Conservation (phyloP, 345 rosid genomes). For the Aquilaria yunnanensis region DNA sequence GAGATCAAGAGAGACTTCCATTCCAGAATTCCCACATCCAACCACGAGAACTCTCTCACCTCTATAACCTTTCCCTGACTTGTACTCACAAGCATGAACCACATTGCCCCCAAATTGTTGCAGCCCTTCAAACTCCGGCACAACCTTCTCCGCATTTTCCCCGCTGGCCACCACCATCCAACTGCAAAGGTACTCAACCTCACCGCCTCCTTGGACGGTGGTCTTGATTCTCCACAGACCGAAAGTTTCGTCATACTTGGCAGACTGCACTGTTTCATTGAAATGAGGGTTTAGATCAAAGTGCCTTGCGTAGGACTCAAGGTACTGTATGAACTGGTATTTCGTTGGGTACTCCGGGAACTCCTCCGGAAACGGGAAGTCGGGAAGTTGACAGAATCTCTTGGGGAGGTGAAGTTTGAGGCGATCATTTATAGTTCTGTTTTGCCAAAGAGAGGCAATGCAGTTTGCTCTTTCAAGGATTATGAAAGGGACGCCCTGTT, state of each 20-base stretch:
- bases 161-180: conserved; percentile 84
- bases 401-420: conserved; percentile 83
- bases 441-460: conserved; percentile 80
- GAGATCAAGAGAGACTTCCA: conserved; percentile 80
- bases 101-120: conserved; percentile 49
- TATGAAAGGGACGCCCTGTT: conserved; percentile 63
- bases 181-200: conserved; percentile 62
- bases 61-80: conserved; percentile 47
- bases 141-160: conserved; percentile 69
- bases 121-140: conserved; percentile 60
- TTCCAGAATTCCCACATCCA: conserved; percentile 85
- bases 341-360: conserved; percentile 72
- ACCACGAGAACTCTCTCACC: conserved; percentile 63
- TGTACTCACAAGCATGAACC: conserved; percentile 61
- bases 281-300: conserved; percentile 55
- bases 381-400: conserved; percentile 59
- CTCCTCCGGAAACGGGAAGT: conserved; percentile 49
- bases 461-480: conserved; percentile 64
- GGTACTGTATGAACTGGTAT: conserved; percentile 54
- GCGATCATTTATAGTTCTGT: conserved; percentile 64
- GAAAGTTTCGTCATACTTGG: conserved; percentile 50
- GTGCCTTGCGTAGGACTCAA: conserved; percentile 48
- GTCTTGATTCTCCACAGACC: conserved; percentile 67
- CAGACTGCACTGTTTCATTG: conserved; percentile 60
- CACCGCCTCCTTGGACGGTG: conserved; percentile 25